Percentiles rank a stretch among this genome's conserved stretches.
phyloP scores from a whole-genome alignment of 371 early-diverging fungal genomes.

The Mortierella sp. region DNA sequence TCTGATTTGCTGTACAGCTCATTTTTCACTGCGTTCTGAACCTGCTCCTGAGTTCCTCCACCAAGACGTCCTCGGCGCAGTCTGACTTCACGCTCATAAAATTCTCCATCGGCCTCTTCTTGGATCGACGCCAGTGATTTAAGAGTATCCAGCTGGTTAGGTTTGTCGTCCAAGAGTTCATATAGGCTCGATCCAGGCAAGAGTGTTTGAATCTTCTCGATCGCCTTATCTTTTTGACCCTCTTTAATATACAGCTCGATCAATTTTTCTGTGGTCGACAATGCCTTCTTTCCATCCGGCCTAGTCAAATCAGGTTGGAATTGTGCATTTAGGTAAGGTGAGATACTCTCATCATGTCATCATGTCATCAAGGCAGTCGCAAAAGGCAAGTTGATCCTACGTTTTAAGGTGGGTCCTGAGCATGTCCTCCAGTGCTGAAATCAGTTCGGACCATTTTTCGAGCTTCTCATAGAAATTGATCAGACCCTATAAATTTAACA shows the following conservation, averaged over 20 bases:
- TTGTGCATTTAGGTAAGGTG: background rate
- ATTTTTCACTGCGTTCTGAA: slow-evolving; percentile 66
- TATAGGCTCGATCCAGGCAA: slow-evolving; percentile 66
- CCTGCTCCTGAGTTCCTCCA: slow-evolving; percentile 71
- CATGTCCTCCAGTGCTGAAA: slow-evolving; percentile 57
- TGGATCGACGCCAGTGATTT: slow-evolving; percentile 66
- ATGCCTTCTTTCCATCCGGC: slow-evolving; percentile 69
- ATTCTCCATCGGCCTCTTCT: slow-evolving; percentile 68
- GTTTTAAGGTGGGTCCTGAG: slow-evolving; percentile 41
- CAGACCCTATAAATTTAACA: slow-evolving; percentile 57
- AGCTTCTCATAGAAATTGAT: slow-evolving; percentile 72
- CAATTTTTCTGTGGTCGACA: slow-evolving; percentile 70
- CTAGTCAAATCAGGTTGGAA: slow-evolving; percentile 19
- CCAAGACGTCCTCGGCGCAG: slow-evolving; percentile 78
- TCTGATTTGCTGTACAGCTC: slow-evolving; percentile 74
- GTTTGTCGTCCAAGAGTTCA: slow-evolving; percentile 63
- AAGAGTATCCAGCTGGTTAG: slow-evolving; percentile 67
- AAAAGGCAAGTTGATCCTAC: slow-evolving; percentile 13
- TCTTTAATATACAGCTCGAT: slow-evolving; percentile 63
- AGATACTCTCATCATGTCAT: no score
- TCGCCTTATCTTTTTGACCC: slow-evolving; percentile 56
- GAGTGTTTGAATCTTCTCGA: slow-evolving; percentile 66
- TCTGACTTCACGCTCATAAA: slow-evolving; percentile 73
- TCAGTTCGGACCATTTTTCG: slow-evolving; percentile 54
- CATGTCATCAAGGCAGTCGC: no score